phyloP scores from a whole-genome alignment of 2,329 filamentous ascomycete genomes.

The Colletotrichum higginsianum region DNA sequence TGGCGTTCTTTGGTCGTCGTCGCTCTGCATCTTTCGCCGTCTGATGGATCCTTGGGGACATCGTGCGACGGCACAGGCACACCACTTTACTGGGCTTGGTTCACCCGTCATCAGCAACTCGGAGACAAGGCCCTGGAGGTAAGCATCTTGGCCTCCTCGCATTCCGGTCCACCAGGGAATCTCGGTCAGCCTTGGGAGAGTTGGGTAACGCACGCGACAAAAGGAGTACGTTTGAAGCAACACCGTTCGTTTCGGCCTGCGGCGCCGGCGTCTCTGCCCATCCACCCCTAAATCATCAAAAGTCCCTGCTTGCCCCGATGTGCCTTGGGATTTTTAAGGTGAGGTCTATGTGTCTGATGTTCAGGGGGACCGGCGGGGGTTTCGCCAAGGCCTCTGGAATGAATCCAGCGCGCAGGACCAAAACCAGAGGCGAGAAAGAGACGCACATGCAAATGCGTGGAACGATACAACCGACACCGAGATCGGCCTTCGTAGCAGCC shows the following conservation, averaged over 20 bases:
- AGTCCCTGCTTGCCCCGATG: neutral
- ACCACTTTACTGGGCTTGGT: neutral
- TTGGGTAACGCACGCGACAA: neutral
- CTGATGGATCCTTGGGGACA: neutral
- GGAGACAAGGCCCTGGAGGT: neutral
- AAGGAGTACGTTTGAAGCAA: neutral
- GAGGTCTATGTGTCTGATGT: conserved; percentile 21
- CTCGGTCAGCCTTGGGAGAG: neutral
- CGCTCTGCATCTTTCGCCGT: neutral
- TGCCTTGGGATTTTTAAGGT: conserved; percentile 4
- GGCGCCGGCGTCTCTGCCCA: neutral
- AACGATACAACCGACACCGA: too few relatives aligned
- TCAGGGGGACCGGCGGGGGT: neutral
- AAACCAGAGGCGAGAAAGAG: neutral
- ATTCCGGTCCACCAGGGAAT: neutral
- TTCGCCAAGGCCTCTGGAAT: neutral
- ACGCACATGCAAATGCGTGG: neutral
- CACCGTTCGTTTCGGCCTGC: conserved; percentile 28
- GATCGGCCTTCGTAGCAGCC: neutral
- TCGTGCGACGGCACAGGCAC: neutral
- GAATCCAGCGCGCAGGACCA: neutral
- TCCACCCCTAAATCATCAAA: neutral
- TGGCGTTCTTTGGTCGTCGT: neutral
- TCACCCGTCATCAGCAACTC: neutral
- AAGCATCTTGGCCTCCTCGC: neutral